phyloP scores from a whole-genome alignment of 805 yeast species.

The Metschnikowia corniflorae region DNA sequence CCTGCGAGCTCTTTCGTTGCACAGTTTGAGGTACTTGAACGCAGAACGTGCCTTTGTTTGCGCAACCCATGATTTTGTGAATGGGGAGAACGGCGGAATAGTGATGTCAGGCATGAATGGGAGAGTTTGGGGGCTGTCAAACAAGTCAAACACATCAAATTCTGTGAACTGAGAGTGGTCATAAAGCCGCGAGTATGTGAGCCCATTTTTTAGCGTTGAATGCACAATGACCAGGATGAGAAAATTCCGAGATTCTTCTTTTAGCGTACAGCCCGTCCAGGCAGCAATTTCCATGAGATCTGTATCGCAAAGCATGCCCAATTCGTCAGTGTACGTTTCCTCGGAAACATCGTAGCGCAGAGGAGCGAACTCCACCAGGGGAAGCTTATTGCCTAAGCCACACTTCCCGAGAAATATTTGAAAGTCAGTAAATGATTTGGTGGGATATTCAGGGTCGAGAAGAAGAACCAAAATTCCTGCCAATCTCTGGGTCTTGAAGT shows the following conservation, averaged over 20 bases:
- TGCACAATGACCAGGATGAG: slow-evolving; percentile 1
- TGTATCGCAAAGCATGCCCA: neutral
- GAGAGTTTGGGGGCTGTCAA: neutral
- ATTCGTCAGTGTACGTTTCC: neutral
- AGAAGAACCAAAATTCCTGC: slow-evolving; percentile 7
- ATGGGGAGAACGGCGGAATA: neutral
- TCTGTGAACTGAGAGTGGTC: slow-evolving; percentile 9
- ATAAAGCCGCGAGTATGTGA: slow-evolving; percentile 1
- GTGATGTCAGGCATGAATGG: slow-evolving; percentile 2
- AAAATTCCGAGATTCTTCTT: neutral
- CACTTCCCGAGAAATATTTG: neutral
- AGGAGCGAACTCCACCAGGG: slow-evolving; percentile 4
- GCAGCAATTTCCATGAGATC: slow-evolving; percentile 1
- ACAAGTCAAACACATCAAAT: slow-evolving; percentile 14
- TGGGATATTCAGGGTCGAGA: neutral
- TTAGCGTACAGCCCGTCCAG: neutral
- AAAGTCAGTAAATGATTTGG: neutral
- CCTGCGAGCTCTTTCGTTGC: neutral
- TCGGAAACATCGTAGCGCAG: slow-evolving; percentile 6
- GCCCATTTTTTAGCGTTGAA: slow-evolving; percentile 5
- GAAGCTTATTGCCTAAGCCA: slow-evolving; percentile 1
- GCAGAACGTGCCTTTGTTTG: slow-evolving; percentile 1
- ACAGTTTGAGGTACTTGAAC: neutral
- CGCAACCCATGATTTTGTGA: neutral
- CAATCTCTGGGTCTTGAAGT: slow-evolving; percentile 5